Conservation (phyloP, 345 rosid species). For the Gossypium thurberi region DNA sequence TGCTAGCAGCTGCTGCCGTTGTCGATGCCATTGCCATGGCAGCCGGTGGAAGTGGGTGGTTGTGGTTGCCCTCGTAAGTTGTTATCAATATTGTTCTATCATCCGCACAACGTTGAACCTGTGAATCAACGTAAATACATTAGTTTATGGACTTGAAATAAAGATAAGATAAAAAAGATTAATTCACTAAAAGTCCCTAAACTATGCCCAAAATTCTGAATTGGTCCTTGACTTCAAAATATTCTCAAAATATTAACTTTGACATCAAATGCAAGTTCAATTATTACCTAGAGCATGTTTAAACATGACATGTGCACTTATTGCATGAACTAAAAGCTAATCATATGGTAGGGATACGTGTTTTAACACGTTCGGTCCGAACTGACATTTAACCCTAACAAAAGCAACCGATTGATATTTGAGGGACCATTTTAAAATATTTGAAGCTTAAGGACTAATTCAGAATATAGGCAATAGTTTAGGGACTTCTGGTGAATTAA, state of each 20-base stretch:
- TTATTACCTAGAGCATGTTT: too few relatives aligned
- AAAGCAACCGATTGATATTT: too few relatives aligned
- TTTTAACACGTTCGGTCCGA: too few relatives aligned
- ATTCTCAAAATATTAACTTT: neutral
- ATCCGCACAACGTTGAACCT: conserved; percentile 97
- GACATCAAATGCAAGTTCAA: too few relatives aligned
- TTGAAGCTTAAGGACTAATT: neutral
- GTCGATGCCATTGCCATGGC: conserved; percentile 98
- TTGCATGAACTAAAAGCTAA: too few relatives aligned
- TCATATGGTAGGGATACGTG: too few relatives aligned
- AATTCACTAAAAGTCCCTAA: neutral
- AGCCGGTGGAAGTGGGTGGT: conserved; percentile 86
- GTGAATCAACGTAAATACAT: neutral
- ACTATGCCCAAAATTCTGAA: neutral
- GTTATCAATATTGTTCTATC: conserved; percentile 78
- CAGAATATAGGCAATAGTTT: neutral
- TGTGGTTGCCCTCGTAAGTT: conserved; percentile 91
- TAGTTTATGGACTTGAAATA: neutral
- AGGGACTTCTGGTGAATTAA: neutral
- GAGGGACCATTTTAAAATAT: too few relatives aligned
- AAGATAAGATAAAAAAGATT: neutral
- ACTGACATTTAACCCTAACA: too few relatives aligned
- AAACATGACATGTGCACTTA: too few relatives aligned
- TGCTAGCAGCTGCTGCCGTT: conserved; percentile 76
- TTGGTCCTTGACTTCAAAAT: neutral